A percentile compares a stretch with the other conserved stretches of the same genome.
Conservation (phyloP, 345 rosid species). For the Brassica carinata region DNA sequence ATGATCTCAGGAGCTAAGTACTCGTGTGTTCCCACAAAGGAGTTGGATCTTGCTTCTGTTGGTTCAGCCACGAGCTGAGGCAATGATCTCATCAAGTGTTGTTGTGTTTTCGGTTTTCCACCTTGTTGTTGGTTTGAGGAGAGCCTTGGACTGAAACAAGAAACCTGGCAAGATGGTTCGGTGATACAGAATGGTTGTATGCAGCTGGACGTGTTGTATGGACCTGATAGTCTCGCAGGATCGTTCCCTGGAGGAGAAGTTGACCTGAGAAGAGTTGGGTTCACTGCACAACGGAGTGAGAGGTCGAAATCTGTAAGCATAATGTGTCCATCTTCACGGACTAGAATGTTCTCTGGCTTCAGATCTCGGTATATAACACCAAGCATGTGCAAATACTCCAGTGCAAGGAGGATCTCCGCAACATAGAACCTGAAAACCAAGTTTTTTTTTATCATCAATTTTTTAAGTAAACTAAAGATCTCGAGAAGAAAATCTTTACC, state of each 20-base stretch:
- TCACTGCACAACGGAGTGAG: neutral
- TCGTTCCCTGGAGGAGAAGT: neutral
- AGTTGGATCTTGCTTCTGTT: neutral
- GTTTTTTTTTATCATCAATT: neutral
- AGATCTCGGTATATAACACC: neutral
- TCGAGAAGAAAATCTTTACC: neutral
- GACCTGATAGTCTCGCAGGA: neutral
- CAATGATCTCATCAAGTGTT: neutral
- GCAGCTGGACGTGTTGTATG: neutral
- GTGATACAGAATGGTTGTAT: neutral
- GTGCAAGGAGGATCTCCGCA: neutral
- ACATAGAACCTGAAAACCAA: neutral
- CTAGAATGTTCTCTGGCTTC: neutral
- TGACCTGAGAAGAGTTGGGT: slow-evolving; percentile 1
- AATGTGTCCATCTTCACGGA: neutral
- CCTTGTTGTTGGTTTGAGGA: neutral
- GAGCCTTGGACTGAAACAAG: neutral
- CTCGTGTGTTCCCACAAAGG: slow-evolving; percentile 5
- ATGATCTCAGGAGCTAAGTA: neutral
- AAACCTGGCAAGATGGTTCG: neutral
- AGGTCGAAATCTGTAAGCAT: neutral
- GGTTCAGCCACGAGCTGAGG: slow-evolving; percentile 1
- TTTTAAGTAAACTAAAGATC: too few relatives aligned
- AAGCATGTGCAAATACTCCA: neutral
- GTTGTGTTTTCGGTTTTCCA: neutral